Conservation (phyloP, 768 basidiomycete genomes). For the Collybiopsis confluens region DNA sequence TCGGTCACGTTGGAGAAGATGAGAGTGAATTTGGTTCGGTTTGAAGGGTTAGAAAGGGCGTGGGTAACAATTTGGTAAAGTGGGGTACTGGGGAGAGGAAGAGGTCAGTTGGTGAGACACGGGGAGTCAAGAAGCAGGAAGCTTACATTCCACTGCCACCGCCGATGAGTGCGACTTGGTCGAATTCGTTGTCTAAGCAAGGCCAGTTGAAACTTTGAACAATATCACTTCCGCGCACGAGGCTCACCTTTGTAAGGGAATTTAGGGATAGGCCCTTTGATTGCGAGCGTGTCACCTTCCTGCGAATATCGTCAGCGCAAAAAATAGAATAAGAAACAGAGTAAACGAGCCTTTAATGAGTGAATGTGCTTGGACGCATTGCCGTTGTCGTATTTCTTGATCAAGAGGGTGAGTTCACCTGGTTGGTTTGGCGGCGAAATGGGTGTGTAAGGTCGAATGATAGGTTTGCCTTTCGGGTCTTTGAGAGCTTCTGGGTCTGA, state of each 20-base stretch:
- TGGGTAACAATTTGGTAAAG: constrained; percentile 79
- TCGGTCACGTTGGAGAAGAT: constrained; percentile 90
- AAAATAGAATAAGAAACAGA: background rate
- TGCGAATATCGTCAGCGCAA: constrained; percentile 11
- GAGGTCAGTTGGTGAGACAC: constrained; percentile 3
- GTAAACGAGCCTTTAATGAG: constrained; percentile 48
- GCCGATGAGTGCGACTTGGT: constrained; percentile 84
- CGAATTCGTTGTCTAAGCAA: constrained; percentile 73
- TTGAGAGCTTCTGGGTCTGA: constrained; percentile 61
- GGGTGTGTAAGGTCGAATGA: constrained; percentile 92
- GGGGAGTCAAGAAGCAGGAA: background rate
- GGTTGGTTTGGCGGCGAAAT: constrained; percentile 71
- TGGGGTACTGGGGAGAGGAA: constrained; percentile 52
- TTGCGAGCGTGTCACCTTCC: constrained; percentile 74
- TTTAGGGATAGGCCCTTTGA: constrained; percentile 92
- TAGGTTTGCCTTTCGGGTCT: constrained; percentile 80
- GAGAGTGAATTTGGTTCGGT: constrained; percentile 94
- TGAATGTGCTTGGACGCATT: constrained; percentile 84
- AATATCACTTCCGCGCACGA: too few species aligned
- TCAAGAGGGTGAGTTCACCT: constrained; percentile 74
- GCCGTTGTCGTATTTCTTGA: constrained; percentile 84
- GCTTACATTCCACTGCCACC: constrained; percentile 91
- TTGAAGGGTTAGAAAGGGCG: constrained; percentile 63
- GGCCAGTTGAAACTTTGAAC: too few species aligned
- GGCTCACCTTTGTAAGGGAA: constrained; percentile 75